These are phyloP conservation scores for Wickerhamiella infanticola DNA, from an alignment of 1,139 yeast genomes.

Conservation along the genomic window DNA sequence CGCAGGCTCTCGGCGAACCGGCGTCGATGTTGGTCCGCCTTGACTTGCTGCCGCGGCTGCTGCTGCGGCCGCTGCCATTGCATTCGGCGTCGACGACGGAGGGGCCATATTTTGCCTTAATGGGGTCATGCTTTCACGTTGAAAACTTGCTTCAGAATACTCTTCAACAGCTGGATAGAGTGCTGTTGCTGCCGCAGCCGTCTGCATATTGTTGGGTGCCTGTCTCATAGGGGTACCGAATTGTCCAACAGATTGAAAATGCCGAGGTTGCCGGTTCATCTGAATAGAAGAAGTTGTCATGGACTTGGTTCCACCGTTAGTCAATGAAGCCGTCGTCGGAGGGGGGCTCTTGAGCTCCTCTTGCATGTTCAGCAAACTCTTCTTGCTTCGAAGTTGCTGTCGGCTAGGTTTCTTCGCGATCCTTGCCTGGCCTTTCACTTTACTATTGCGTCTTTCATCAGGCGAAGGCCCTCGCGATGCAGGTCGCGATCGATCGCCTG, in stretches of 20 bases:
- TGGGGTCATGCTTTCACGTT: constrained; percentile 1
- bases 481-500: neutral
- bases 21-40: constrained; percentile 3
- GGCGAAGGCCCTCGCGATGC: constrained; percentile 1
- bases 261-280: neutral
- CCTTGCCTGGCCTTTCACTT: constrained; percentile 5
- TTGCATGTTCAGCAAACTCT: neutral
- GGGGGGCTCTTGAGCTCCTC: neutral
- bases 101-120: neutral
- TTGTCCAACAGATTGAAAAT: neutral
- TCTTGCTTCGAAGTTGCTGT: constrained; percentile 5
- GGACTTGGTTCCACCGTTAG: neutral
- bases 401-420: constrained; percentile 11
- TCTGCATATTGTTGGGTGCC: constrained; percentile 5
- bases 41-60: constrained; percentile 10
- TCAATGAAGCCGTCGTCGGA: neutral
- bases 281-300: neutral
- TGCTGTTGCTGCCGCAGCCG: constrained; percentile 14
- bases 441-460: constrained; percentile 1
- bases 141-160: neutral
- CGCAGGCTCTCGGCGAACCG: constrained; percentile 3
- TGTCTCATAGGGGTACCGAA: neutral
- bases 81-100: constrained; percentile 4
- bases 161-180: constrained; percentile 3
- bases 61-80: constrained; percentile 14